phyloP scores from a whole-genome alignment of 2,329 filamentous ascomycete genomes.

The Cladosporium austrohemisphaericum region DNA sequence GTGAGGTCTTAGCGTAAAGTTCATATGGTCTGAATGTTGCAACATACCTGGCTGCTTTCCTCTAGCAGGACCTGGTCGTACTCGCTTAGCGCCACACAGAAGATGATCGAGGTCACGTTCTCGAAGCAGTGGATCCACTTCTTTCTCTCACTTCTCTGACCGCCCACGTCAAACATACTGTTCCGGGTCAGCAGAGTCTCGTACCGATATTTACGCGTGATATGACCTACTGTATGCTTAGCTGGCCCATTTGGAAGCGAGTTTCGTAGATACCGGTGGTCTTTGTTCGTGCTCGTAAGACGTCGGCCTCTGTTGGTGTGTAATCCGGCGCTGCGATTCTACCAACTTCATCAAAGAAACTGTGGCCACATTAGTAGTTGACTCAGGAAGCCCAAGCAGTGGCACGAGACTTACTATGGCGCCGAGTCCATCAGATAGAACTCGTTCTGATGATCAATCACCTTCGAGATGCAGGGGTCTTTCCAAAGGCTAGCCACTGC shows the following conservation, averaged over 20 bases:
- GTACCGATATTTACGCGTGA: neutral
- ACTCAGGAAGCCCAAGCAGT: neutral
- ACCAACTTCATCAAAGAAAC: conserved; percentile 91
- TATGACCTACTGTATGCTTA: conserved; percentile 87
- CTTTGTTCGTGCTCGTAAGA: conserved; percentile 91
- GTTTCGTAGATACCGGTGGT: conserved; percentile 99
- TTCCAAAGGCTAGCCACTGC: conserved; percentile 87
- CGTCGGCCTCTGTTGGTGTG: conserved; percentile 89
- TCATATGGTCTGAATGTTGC: conserved; percentile 16
- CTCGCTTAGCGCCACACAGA: conserved; percentile 95
- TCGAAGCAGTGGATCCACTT: conserved; percentile 99
- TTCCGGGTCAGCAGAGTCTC: neutral
- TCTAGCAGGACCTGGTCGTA: conserved; percentile 97
- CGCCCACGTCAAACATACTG: conserved; percentile 99
- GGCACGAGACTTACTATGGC: conserved; percentile 69
- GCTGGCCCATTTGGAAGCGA: conserved; percentile 94
- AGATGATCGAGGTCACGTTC: conserved; percentile 98
- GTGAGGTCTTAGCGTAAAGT: conserved; percentile 21
- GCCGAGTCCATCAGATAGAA: conserved; percentile 99
- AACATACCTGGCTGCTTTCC: conserved; percentile 86
- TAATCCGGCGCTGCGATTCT: conserved; percentile 83
- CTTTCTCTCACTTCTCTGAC: conserved; percentile 94
- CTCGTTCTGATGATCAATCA: conserved; percentile 92
- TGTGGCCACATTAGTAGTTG: conserved; percentile 38
- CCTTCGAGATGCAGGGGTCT: conserved; percentile 74